Evolutionary conservation across 129 eudicot species (phyloP).

Genomic region (Calendula officinalis): DNA sequence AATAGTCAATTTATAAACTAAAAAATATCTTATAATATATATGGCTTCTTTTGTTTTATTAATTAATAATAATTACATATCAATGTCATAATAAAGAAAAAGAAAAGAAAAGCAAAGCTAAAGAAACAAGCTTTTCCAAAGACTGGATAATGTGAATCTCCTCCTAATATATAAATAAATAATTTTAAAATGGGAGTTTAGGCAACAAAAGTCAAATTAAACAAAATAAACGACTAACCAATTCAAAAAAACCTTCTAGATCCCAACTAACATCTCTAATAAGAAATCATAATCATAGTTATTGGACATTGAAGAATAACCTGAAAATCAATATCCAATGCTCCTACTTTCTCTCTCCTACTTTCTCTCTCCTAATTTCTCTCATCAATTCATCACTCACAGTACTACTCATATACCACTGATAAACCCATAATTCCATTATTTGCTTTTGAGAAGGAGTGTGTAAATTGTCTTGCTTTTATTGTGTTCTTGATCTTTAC

Average conservation of each 20-base stretch:
- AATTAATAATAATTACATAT: conserved; percentile 1
- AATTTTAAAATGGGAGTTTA: not conserved
- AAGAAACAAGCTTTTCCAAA: conserved; percentile 35
- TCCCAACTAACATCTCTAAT: conserved; percentile 25
- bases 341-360: conserved; percentile 20
- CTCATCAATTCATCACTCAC: conserved; percentile 31
- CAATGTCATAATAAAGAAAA: conserved; percentile 25
- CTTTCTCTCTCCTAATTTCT: conserved; percentile 30
- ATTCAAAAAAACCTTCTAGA: conserved; percentile 18
- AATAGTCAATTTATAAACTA: not conserved
- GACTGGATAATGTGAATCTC: conserved; percentile 31
- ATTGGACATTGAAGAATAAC: conserved; percentile 25
- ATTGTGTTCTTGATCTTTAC: conserved; percentile 18
- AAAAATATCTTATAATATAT: not conserved
- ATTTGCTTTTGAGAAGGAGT: conserved; percentile 3
- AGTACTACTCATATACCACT: conserved; percentile 26
- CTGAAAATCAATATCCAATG: conserved; percentile 13
- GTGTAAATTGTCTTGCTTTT: conserved; percentile 20
- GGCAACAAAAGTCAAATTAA: conserved; percentile 33
- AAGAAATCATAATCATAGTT: conserved; percentile 9
- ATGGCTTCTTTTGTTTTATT: not conserved
- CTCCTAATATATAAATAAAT: conserved; percentile 6
- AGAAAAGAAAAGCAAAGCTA: conserved; percentile 14
- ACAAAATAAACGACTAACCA: conserved; percentile 16
- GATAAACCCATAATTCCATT: conserved; percentile 12